Conservation (phyloP, 1,284 basidiomycete genomes). For the Leucoagaricus sp. region DNA sequence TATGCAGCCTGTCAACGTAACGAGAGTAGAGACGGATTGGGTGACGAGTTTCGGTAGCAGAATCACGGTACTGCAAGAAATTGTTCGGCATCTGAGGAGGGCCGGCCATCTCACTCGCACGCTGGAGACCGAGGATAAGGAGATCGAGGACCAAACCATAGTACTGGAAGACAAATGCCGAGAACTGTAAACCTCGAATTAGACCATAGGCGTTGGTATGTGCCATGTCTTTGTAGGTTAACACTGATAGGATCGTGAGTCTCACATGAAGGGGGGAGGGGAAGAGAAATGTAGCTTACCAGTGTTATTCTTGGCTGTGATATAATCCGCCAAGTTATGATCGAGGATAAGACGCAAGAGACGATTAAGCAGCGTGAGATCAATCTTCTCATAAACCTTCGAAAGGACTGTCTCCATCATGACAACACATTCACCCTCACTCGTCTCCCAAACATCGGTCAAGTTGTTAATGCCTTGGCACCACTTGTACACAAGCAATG, state of each 20-base stretch:
- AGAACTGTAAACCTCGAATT: conserved; percentile 95
- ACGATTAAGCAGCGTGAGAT: conserved; percentile 91
- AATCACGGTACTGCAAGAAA: conserved; percentile 94
- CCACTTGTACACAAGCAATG: conserved; percentile 97
- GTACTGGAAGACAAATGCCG: conserved; percentile 97
- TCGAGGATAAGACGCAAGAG: conserved; percentile 92
- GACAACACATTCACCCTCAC: conserved; percentile 94
- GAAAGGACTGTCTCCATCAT: conserved; percentile 97
- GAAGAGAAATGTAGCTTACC: conserved; percentile 34
- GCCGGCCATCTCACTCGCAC: conserved; percentile 96
- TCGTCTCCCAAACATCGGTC: conserved; percentile 96
- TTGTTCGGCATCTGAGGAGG: conserved; percentile 95
- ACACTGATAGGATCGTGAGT: conserved; percentile 40
- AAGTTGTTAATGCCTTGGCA: conserved; percentile 93
- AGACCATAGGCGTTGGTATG: conserved; percentile 92
- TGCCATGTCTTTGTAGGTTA: conserved; percentile 95
- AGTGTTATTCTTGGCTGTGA: conserved; percentile 97
- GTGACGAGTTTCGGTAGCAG: conserved; percentile 89
- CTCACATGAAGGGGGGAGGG: background rate
- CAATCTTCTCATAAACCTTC: conserved; percentile 98
- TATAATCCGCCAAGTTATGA: conserved; percentile 97
- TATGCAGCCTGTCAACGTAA: conserved; percentile 91
- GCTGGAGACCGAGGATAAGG: conserved; percentile 90
- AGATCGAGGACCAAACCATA: conserved; percentile 91
- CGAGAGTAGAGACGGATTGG: conserved; percentile 95